A percentile compares a stretch with the other conserved stretches of the same genome.
These are phyloP conservation scores for Trichophyton equinum DNA, from an alignment of 2,329 filamentous ascomycete species.

Conservation along the genomic window DNA sequence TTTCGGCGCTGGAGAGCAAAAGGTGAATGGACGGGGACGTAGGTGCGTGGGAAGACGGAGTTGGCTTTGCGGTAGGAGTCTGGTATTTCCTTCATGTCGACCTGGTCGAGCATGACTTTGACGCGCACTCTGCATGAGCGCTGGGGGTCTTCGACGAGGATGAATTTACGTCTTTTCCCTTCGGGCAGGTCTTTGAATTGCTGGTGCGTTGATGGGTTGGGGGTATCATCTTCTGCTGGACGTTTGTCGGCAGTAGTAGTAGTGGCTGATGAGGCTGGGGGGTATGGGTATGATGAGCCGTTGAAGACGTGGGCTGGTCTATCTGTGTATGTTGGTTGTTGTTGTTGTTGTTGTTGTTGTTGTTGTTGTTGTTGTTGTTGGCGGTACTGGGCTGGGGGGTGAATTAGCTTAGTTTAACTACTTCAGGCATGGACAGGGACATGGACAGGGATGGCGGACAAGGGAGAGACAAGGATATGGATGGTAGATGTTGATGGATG, in stretches of 20 bases:
- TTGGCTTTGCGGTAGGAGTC: conserved; percentile 87
- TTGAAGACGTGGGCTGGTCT: conserved; percentile 64
- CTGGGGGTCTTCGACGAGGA: conserved; percentile 81
- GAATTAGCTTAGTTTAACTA: background rate
- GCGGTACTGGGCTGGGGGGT: background rate
- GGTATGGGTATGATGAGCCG: conserved; percentile 56
- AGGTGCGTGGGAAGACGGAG: conserved; percentile 80
- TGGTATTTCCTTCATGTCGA: conserved; percentile 90
- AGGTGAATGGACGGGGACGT: conserved; percentile 76
- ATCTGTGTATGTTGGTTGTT: background rate
- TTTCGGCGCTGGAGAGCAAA: conserved; percentile 55
- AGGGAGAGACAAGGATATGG: conserved; percentile 11
- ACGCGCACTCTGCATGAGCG: conserved; percentile 72
- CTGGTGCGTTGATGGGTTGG: background rate
- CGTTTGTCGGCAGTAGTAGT: conserved; percentile 23
- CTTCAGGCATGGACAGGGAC: background rate
- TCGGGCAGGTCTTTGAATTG: conserved; percentile 75
- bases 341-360: background rate
- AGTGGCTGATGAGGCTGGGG: conserved; percentile 15
- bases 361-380: background rate
- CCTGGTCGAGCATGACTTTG: conserved; percentile 80
- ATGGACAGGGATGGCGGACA: background rate
- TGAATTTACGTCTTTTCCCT: conserved; percentile 88
- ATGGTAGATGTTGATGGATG: background rate
- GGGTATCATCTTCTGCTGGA: conserved; percentile 9